phyloP scores from a whole-genome alignment of 2,329 filamentous ascomycete genomes.

The Chrysoporthe deuterocubensis region DNA sequence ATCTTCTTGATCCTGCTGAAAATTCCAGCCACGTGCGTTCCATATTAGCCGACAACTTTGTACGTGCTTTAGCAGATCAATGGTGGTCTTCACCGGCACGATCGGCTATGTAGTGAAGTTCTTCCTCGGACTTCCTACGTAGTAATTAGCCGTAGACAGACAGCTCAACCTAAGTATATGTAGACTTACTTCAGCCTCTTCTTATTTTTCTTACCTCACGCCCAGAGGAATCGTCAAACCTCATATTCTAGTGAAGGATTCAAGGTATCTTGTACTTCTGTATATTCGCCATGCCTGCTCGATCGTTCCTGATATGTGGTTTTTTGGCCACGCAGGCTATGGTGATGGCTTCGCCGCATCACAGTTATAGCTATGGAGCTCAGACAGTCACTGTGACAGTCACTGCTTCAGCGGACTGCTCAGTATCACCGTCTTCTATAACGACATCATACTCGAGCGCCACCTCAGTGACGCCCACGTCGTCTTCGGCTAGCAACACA shows the following conservation, averaged over 20 bases:
- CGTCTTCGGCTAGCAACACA: background rate
- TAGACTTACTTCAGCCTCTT: background rate
- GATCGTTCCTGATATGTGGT: background rate
- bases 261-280: background rate
- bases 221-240: background rate
- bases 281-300: background rate
- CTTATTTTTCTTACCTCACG: background rate
- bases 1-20: background rate
- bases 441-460: background rate
- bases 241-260: background rate
- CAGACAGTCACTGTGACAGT: constrained; percentile 1
- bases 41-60: constrained; percentile 6
- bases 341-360: constrained; percentile 8
- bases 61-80: background rate
- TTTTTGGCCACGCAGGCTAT: background rate
- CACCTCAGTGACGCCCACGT: background rate
- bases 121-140: background rate
- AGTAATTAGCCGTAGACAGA: background rate
- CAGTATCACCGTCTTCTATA: background rate
- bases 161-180: background rate
- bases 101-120: background rate
- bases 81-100: background rate
- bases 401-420: background rate
- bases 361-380: background rate
- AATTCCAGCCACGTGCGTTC: background rate